Evolutionary conservation across 495 filamentous ascomycete species (phyloP).

Genomic region (Aspergillus funiculosus): DNA sequence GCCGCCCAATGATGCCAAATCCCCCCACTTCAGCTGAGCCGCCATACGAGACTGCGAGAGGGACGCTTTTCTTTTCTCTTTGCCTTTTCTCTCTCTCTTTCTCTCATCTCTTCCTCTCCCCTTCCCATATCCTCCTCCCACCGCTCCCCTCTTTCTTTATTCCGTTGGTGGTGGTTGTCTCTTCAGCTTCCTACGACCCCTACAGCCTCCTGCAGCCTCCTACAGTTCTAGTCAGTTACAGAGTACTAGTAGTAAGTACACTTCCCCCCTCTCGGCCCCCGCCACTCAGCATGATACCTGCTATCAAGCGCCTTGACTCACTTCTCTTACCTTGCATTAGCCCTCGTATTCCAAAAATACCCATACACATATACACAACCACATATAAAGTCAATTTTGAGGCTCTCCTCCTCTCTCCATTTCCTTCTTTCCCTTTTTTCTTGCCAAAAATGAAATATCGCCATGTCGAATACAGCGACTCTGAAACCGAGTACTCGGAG

Average conservation of each 20-base stretch:
- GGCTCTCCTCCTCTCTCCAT: not conserved
- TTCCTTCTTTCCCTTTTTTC: not conserved
- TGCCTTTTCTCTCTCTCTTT: slow-evolving; percentile 10
- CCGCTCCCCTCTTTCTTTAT: slow-evolving; percentile 2
- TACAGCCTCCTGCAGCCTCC: too few relatives aligned
- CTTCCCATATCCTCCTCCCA: slow-evolving; percentile 4
- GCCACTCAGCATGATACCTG: not conserved
- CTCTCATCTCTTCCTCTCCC: slow-evolving; percentile 14
- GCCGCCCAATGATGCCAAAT: slow-evolving; percentile 13
- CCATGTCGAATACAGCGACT: slow-evolving; percentile 20
- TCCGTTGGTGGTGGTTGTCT: slow-evolving; percentile 7
- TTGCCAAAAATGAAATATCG: slow-evolving; percentile 12
- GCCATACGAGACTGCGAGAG: slow-evolving; percentile 10
- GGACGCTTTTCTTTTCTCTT: slow-evolving; percentile 7
- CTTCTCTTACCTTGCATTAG: slow-evolving; percentile 3
- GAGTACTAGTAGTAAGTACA: too few relatives aligned
- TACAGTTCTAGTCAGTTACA: too few relatives aligned
- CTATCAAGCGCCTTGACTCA: not conserved
- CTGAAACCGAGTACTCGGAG: slow-evolving; percentile 39
- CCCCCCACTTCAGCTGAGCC: slow-evolving; percentile 16
- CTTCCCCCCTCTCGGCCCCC: not conserved
- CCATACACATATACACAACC: not conserved
- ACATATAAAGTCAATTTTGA: not conserved
- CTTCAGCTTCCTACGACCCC: slow-evolving; percentile 1
- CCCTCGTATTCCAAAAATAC: slow-evolving; percentile 7